Percentiles rank a stretch among this genome's conserved stretches.
Evolutionary conservation across 1,284 basidiomycete genomes (phyloP).

Genomic region (Ceratobasidium papillatum): DNA sequence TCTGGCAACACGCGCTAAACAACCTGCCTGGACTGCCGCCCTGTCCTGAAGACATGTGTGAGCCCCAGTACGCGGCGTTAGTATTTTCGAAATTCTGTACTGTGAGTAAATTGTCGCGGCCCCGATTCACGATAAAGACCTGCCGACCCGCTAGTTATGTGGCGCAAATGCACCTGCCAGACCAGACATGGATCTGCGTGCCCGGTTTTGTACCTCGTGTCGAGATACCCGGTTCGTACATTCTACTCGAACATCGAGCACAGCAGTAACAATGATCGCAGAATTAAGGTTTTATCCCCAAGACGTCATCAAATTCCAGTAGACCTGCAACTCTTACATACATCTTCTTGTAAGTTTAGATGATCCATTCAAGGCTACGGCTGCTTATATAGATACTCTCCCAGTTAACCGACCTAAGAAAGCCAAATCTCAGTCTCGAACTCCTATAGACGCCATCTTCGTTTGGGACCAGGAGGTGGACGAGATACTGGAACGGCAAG

Average conservation of each 20-base stretch:
- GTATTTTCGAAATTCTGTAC: slow-evolving; percentile 6
- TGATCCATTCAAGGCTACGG: no score
- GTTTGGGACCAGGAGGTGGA: background rate
- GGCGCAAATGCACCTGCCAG: background rate
- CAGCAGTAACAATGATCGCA: no score
- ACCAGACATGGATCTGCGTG: background rate
- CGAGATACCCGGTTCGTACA: slow-evolving; percentile 15
- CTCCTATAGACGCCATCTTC: background rate
- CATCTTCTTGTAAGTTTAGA: no score
- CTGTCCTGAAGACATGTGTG: slow-evolving; percentile 8
- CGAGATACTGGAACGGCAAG: background rate
- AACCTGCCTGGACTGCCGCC: slow-evolving; percentile 2
- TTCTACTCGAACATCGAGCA: no score
- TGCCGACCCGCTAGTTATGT: background rate
- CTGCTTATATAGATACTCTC: no score
- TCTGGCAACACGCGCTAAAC: background rate
- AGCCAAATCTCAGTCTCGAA: background rate
- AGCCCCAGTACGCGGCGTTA: slow-evolving; percentile 15
- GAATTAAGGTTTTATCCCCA: no score
- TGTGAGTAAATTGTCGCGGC: background rate
- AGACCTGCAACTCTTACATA: no score
- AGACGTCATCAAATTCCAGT: no score
- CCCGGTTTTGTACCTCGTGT: background rate
- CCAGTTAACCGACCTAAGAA: background rate
- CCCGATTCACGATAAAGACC: background rate